Evolutionary conservation across 768 basidiomycete genomes (phyloP).

Genomic region (Boletus sp.): DNA sequence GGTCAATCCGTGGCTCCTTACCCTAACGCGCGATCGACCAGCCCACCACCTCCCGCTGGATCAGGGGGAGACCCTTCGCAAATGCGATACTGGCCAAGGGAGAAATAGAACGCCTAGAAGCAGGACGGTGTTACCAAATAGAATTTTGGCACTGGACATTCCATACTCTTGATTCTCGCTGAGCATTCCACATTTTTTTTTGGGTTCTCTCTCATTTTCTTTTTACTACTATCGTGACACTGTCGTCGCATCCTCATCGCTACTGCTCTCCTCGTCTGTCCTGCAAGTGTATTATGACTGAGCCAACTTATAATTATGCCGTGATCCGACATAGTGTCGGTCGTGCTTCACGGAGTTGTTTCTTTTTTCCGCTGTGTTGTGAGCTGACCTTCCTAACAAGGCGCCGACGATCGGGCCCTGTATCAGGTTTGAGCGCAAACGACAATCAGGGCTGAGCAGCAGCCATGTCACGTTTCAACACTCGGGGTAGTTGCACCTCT

Average conservation of each 20-base stretch:
- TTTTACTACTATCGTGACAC: constrained; percentile 11
- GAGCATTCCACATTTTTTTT: constrained; percentile 3
- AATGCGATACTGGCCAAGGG: constrained; percentile 25
- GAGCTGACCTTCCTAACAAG: constrained; percentile 18
- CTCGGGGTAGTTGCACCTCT: neutral
- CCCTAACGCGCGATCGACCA: constrained; percentile 22
- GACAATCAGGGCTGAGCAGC: constrained; percentile 16
- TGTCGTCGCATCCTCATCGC: constrained; percentile 7
- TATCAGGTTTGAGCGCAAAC: neutral
- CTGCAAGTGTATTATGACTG: constrained; percentile 18
- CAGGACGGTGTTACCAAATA: constrained; percentile 3
- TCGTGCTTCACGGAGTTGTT: constrained; percentile 21
- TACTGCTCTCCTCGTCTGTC: constrained; percentile 7
- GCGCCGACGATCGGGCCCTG: constrained; percentile 12
- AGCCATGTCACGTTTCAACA: neutral
- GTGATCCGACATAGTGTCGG: constrained; percentile 1
- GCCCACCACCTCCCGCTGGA: constrained; percentile 27
- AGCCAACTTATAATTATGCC: constrained; percentile 10
- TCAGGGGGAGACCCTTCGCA: constrained; percentile 27
- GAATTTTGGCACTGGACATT: constrained; percentile 16
- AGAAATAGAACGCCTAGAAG: constrained; percentile 14
- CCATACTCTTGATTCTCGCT: constrained; percentile 2
- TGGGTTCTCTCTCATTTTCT: neutral
- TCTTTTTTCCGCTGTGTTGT: constrained; percentile 5
- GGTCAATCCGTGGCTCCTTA: constrained; percentile 27